These are phyloP conservation scores for Lactifluus subvellereus DNA, from an alignment of 768 basidiomycete species.

Conservation along the genomic window DNA sequence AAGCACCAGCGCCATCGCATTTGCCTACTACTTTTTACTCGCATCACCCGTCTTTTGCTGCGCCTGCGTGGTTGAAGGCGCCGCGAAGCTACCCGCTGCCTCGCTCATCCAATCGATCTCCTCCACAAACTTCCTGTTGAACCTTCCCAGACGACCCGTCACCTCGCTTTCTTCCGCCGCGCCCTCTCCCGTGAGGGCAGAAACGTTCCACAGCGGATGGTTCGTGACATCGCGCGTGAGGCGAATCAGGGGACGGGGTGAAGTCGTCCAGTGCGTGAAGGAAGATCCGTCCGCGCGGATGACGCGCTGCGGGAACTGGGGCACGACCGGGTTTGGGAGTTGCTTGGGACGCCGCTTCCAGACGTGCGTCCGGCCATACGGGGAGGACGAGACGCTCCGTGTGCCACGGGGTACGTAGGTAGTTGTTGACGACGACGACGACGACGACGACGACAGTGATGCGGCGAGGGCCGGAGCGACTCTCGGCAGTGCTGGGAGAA, in stretches of 20 bases:
- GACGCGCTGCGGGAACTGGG: slow-evolving; percentile 81
- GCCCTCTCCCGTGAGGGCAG: slow-evolving; percentile 37
- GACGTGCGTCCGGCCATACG: slow-evolving; percentile 81
- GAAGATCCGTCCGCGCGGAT: slow-evolving; percentile 85
- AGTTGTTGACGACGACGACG: background rate
- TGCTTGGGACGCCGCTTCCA: slow-evolving; percentile 61
- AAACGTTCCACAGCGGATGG: slow-evolving; percentile 80
- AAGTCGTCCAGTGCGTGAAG: slow-evolving; percentile 84
- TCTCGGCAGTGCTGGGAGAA: background rate
- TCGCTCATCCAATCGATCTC: slow-evolving; percentile 33
- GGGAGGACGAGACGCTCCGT: slow-evolving; percentile 58
- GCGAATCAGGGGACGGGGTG: slow-evolving; percentile 68
- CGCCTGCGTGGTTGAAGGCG: background rate
- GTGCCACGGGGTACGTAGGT: slow-evolving; percentile 1
- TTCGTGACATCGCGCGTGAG: slow-evolving; percentile 87
- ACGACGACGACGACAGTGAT: background rate
- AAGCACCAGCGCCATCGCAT: background rate
- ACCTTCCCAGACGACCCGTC: slow-evolving; percentile 75
- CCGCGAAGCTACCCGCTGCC: slow-evolving; percentile 1
- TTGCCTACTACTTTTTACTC: background rate
- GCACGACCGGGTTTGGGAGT: slow-evolving; percentile 79
- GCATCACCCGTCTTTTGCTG: background rate
- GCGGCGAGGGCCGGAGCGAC: background rate
- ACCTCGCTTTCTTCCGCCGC: slow-evolving; percentile 64
- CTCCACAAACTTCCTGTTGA: slow-evolving; percentile 65